These are phyloP conservation scores for Yarrowia deformans DNA, from an alignment of 805 yeast genomes.

Conservation along the genomic window DNA sequence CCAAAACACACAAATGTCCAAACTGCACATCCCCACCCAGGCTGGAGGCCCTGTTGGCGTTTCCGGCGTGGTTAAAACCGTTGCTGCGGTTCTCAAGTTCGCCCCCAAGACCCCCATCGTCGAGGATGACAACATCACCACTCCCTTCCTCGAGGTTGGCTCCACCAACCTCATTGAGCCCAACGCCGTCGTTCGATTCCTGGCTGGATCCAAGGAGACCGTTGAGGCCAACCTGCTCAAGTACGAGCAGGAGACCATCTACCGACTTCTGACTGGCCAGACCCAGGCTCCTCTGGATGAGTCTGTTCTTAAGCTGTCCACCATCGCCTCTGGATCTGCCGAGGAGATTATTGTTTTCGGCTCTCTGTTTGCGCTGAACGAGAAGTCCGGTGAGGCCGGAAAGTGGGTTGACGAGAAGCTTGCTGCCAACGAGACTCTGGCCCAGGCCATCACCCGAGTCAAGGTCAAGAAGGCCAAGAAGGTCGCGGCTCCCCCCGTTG, in stretches of 20 bases:
- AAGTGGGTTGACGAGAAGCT: conserved; percentile 40
- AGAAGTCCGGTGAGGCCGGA: conserved; percentile 47
- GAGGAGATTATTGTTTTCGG: conserved; percentile 57
- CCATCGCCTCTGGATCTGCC: conserved; percentile 49
- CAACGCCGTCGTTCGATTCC: conserved; percentile 60
- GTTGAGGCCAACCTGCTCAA: conserved; percentile 41
- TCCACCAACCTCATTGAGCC: conserved; percentile 51
- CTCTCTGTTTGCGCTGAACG: conserved; percentile 53
- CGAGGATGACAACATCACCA: conserved; percentile 15
- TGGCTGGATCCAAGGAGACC: conserved; percentile 46
- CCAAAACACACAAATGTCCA: conserved; percentile 28
- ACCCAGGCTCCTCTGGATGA: conserved; percentile 43
- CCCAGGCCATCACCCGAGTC: conserved; percentile 37
- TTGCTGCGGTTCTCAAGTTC: conserved; percentile 34
- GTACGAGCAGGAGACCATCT: conserved; percentile 54
- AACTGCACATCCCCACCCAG: conserved; percentile 36
- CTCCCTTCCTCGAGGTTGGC: conserved; percentile 30
- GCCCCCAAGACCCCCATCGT: conserved; percentile 27
- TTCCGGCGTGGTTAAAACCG: conserved; percentile 37
- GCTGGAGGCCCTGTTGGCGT: conserved; percentile 34
- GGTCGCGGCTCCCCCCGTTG: conserved; percentile 51
- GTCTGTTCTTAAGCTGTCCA: conserved; percentile 45
- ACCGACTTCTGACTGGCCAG: conserved; percentile 49
- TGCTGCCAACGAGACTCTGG: conserved; percentile 31
- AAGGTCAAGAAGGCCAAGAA: conserved; percentile 48